These are phyloP conservation scores for Rhizopogon rudus DNA, from an alignment of 768 basidiomycete genomes.

Conservation along the genomic window DNA sequence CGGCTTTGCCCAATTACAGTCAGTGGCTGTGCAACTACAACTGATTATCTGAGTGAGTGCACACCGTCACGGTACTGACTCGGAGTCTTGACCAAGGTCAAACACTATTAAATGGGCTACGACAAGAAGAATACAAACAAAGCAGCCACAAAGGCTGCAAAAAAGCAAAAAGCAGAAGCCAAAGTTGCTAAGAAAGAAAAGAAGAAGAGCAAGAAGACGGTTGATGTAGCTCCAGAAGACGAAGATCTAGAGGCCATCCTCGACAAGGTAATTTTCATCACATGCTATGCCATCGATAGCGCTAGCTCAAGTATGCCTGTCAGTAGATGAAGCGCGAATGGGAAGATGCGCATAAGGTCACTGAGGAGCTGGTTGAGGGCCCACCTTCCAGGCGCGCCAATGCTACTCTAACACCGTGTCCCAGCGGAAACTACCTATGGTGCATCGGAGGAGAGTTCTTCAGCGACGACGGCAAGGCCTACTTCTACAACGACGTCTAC, in stretches of 20 bases:
- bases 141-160: conserved; percentile 48
- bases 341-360: conserved; percentile 79
- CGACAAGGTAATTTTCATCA: conserved; percentile 50
- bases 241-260: conserved; percentile 83
- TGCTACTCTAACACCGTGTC: conserved; percentile 77
- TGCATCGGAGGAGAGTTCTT: conserved; percentile 86
- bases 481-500: conserved; percentile 87
- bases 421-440: conserved; percentile 78
- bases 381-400: conserved; percentile 82
- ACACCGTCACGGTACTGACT: no score
- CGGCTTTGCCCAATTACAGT: no score
- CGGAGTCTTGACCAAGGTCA: no score
- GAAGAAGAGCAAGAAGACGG: conserved; percentile 48
- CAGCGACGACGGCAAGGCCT: conserved; percentile 77
- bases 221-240: conserved; percentile 59
- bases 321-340: conserved; percentile 78
- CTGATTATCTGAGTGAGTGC: no score
- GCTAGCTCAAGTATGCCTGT: conserved; percentile 5
- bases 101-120: conserved; percentile 11
- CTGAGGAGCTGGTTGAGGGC: conserved; percentile 78
- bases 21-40: background rate
- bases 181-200: conserved; percentile 68
- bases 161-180: conserved; percentile 61
- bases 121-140: conserved; percentile 22
- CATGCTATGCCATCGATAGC: background rate